Conservation (phyloP, 2,329 filamentous ascomycete genomes). For the Waltergamsia citrina region DNA sequence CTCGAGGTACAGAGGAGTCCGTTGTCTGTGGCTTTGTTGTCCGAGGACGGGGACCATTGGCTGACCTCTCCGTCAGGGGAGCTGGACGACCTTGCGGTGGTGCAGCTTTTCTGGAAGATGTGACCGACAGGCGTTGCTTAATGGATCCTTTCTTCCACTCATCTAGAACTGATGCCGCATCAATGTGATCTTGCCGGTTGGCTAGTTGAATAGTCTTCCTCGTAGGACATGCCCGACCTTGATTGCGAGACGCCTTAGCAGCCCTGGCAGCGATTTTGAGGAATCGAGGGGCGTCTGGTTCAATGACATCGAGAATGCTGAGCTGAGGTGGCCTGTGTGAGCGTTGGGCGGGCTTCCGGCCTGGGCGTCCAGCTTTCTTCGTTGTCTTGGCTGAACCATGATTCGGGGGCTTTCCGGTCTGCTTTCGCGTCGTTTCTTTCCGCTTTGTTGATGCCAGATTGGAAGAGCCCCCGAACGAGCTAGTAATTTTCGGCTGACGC, state of each 20-base stretch:
- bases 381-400: conserved; percentile 3
- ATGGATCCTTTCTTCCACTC: conserved; percentile 48
- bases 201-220: conserved; percentile 51
- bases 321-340: conserved; percentile 32
- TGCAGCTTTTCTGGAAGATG: conserved; percentile 11
- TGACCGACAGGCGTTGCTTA: conserved; percentile 26
- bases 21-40: neutral
- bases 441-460: conserved; percentile 1
- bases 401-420: conserved; percentile 2
- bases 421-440: conserved; percentile 6
- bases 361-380: conserved; percentile 1
- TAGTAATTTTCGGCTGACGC: conserved; percentile 22
- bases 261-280: conserved; percentile 52
- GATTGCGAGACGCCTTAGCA: conserved; percentile 32
- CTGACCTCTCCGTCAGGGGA: conserved; percentile 12
- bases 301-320: conserved; percentile 52
- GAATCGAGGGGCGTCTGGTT: conserved; percentile 43
- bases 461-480: conserved; percentile 11
- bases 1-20: neutral
- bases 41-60: conserved; percentile 7
- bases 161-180: conserved; percentile 41
- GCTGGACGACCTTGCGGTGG: conserved; percentile 4
- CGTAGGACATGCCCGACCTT: conserved; percentile 45
- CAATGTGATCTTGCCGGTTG: conserved; percentile 49
- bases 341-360: neutral